Evolutionary conservation across 441 rosid species (phyloP), one percentile per base, ranked within the genome.

Genomic region (Mallotus repandus): DNA sequence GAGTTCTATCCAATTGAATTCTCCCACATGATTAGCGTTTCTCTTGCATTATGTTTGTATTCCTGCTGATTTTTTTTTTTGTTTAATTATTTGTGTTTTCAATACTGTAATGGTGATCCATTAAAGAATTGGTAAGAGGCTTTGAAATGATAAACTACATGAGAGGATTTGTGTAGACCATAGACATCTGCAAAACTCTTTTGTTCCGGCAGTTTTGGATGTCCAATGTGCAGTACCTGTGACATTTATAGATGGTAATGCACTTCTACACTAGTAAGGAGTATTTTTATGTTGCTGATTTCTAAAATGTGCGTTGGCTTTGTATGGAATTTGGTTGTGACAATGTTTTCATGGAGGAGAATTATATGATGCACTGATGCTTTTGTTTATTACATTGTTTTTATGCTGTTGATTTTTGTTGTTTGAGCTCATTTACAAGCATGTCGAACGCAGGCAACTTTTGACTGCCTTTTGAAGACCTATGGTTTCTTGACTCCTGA

Each of bases 401-500:
- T 43, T 8, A 9, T 14, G 4, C 53, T 18, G 52, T 29, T 29
- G 55, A 32, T 35, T 5, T 9, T 32, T 5, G 22, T 32, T 48
- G 12, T 9, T 10, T 52, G 56, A 45, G 16, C 49, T 55, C 43
- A n/a, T 25, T 12, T 15, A n/a, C 7, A 7, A 71, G n/a, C 18
- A 18, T 67, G 74, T 69, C 4, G 15, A 45, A 72, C 76, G 74
- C 86, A 88, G 92, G 88, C 92, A 4, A 83, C 92, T 3, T 88
- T 84, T 60, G 92, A 86, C 5, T 84, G 88, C 65, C 83, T 89
- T 38, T 43, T 86, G 82, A 85, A 87, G 75, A 89, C 93, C 4
- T 89, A 87, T 5, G 90, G 90, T 22, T 87, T 89, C 88, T 81
- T 88, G 74, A 86, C 92, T 8, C 92, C 92, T 1, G 92, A 84